phyloP scores from a whole-genome alignment of 352 stramenopile species.

The Phytophthora nicotianae region DNA sequence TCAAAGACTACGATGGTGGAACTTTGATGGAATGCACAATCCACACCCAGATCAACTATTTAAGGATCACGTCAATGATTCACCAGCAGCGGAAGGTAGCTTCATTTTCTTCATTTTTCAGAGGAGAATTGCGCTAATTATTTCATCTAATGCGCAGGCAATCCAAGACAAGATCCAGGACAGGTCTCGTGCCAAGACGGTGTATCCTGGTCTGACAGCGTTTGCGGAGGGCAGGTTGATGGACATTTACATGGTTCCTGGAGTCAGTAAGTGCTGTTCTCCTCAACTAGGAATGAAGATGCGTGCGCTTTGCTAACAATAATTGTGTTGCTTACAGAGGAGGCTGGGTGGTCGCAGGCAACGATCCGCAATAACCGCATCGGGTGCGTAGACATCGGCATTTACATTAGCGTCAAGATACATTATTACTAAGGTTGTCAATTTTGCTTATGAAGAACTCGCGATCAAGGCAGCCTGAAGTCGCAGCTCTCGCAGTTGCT shows the following conservation, averaged over 20 bases:
- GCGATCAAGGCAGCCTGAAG: conserved; percentile 83
- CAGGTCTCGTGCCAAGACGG: conserved; percentile 68
- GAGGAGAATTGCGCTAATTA: background rate
- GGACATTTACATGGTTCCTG: conserved; percentile 88
- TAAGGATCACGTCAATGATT: conserved; percentile 95
- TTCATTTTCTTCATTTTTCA: background rate
- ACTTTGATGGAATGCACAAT: conserved; percentile 99
- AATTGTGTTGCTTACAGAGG: conserved; percentile 48
- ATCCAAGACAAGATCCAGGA: conserved; percentile 87
- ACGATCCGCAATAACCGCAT: conserved; percentile 88
- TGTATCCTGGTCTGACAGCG: conserved; percentile 72
- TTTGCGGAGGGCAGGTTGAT: conserved; percentile 85
- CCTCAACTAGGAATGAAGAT: background rate
- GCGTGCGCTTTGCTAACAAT: conserved; percentile 2
- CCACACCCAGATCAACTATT: conserved; percentile 97
- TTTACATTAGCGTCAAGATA: background rate
- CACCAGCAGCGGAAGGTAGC: conserved; percentile 92
- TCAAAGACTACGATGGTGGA: conserved; percentile 99
- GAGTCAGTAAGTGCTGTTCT: conserved; percentile 71
- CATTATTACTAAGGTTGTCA: background rate
- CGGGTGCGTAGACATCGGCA: conserved; percentile 43
- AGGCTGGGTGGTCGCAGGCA: conserved; percentile 85
- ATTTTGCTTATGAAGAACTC: conserved; percentile 42
- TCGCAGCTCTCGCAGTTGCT: conserved; percentile 88
- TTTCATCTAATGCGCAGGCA: conserved; percentile 40